A percentile compares a stretch with the other conserved stretches of the same genome.
phyloP scores from a whole-genome alignment of 352 stramenopile genomes.

The Phytophthora pluvialis region DNA sequence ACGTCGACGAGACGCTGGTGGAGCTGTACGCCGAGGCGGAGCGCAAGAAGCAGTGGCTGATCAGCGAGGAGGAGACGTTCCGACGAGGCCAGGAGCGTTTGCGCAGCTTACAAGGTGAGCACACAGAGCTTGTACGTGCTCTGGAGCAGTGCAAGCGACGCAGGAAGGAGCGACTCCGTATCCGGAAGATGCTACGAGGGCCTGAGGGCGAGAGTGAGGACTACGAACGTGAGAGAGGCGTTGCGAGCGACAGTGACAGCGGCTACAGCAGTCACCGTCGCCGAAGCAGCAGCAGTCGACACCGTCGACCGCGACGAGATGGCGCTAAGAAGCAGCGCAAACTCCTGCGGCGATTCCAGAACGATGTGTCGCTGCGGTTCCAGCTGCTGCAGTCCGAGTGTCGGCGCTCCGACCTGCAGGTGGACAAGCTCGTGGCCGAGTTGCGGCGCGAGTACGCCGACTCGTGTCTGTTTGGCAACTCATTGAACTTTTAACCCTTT shows the following conservation, averaged over 20 bases:
- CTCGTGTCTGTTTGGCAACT: constrained; percentile 65
- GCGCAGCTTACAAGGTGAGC: constrained; percentile 41
- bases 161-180: constrained; percentile 39
- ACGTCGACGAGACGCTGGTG: constrained; percentile 40
- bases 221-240: constrained; percentile 20
- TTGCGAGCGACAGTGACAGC: constrained; percentile 22
- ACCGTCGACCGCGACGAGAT: constrained; percentile 14
- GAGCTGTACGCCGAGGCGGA: constrained; percentile 37
- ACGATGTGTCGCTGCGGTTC: constrained; percentile 57
- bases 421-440: constrained; percentile 57
- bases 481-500: constrained; percentile 38
- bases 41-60: constrained; percentile 44
- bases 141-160: constrained; percentile 49
- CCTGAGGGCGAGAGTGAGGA: constrained; percentile 14
- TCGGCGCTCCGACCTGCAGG: constrained; percentile 55
- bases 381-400: constrained; percentile 71
- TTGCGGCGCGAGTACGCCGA: constrained; percentile 71
- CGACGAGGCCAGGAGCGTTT: constrained; percentile 35
- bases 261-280: constrained; percentile 12
- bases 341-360: constrained; percentile 47
- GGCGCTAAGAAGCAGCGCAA: constrained; percentile 52
- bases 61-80: constrained; percentile 44
- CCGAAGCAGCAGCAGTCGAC: constrained; percentile 16
- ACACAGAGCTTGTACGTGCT: constrained; percentile 43
- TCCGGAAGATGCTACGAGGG: constrained; percentile 42